Evolutionary conservation across 163 green algal species (phyloP), one percentile per base, ranked within the genome.

Genomic region (Chlorella variabilis): DNA sequence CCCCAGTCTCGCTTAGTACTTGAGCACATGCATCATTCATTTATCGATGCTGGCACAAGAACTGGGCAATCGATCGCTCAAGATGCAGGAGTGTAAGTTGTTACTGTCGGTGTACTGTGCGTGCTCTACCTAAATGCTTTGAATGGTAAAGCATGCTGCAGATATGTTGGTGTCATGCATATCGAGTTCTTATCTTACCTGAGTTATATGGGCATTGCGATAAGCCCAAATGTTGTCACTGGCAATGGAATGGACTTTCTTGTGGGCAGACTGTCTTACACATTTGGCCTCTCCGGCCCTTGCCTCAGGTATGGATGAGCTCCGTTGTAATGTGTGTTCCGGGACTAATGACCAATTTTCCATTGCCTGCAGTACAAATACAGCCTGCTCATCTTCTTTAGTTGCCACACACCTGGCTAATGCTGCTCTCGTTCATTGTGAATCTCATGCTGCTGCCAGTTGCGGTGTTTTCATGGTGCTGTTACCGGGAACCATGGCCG

Each of bases 351-450:
- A 68, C 68, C 34, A 34, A 29, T 9, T 65, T 89, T 36, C 93
- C 94, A 38, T 91, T 83, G 29, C 41, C 94, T 6, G 86, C 86
- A 58, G 87, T 98, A 13, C 94, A 97, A 85, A 98, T 86, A 98
- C 95, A 9, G 95, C 95, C 45, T 98, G 95, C 86, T 94, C 87
- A 36, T 95, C 92, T 6, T 93, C 86, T 0, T 80, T 97, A 33
- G 94, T 98, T n/a, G 91, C 91, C 0, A 66, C 88, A 1, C 54
- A 75, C n/a, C 29, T 83, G n/a, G 85, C 80, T 0, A 71, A 85
- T 48, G 39, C 65, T 25, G 56, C 38, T 56, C 48, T 81, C 25
- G 25, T 63, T 27, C 66, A 71, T 71, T 1, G 42, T 0, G 41
- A 71, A 33, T 25, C 65, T 25, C 34, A 75, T 66, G 38, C 75